A percentile compares a stretch with the other conserved stretches of the same genome.
Evolutionary conservation across 176 grass and related monocot species (phyloP).

Genomic region (Cenchrus purpureus): DNA sequence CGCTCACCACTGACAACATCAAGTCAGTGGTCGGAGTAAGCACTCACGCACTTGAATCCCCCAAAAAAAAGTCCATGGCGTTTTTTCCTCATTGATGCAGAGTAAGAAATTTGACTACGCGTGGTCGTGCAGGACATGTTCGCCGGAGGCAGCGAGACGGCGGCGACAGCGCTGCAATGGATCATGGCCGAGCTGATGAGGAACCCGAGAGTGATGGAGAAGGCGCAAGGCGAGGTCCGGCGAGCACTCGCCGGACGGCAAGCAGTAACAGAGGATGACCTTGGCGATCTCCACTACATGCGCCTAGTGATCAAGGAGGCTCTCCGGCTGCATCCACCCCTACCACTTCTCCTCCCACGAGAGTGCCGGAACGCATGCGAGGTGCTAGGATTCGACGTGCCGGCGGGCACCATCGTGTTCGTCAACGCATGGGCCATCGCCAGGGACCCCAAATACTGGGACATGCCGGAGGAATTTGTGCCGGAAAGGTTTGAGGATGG

Average conservation of each 20-base stretch:
- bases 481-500: slow-evolving; percentile 25
- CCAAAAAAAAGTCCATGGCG: neutral
- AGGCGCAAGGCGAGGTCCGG: slow-evolving; percentile 34
- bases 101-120: neutral
- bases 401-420: slow-evolving; percentile 31
- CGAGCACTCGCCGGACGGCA: neutral
- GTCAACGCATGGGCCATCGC: slow-evolving; percentile 49
- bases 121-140: slow-evolving; percentile 42
- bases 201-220: slow-evolving; percentile 27
- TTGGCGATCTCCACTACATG: neutral
- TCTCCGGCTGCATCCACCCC: slow-evolving; percentile 35
- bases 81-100: no score
- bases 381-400: slow-evolving; percentile 37
- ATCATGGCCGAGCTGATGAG: slow-evolving; percentile 46
- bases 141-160: slow-evolving; percentile 43
- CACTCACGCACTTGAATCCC: neutral
- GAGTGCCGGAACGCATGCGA: slow-evolving; percentile 16
- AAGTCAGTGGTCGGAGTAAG: slow-evolving; percentile 41
- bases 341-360: slow-evolving; percentile 36
- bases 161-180: slow-evolving; percentile 36
- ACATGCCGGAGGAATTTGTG: neutral
- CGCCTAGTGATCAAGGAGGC: slow-evolving; percentile 46
- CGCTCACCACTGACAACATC: slow-evolving; percentile 14
- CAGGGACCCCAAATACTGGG: slow-evolving; percentile 29
- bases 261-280: neutral